phyloP scores from a whole-genome alignment of 495 filamentous ascomycete genomes.

The Haplographium delicatum region DNA sequence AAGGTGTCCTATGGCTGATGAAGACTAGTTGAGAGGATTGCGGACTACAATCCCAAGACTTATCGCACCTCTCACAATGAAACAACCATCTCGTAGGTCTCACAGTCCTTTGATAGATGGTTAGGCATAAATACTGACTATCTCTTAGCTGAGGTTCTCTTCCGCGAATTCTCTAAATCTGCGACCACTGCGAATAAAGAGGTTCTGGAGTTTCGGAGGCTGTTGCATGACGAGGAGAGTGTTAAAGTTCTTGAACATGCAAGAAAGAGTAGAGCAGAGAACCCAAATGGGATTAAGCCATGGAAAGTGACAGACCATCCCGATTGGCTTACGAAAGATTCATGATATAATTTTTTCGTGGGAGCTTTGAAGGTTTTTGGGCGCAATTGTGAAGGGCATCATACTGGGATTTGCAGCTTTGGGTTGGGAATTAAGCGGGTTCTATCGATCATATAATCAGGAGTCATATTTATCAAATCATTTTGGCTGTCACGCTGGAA shows the following conservation, averaged over 20 bases:
- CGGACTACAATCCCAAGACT: conserved; percentile 42
- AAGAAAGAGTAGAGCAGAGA: conserved; percentile 37
- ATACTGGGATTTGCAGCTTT: too few relatives aligned
- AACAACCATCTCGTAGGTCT: conserved; percentile 34
- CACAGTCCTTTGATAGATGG: background rate
- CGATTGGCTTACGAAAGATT: conserved; percentile 36
- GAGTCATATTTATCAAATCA: too few relatives aligned
- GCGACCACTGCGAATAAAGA: conserved; percentile 34
- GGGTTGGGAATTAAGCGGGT: too few relatives aligned
- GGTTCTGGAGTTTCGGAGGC: conserved; percentile 36
- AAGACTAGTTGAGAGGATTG: conserved; percentile 34
- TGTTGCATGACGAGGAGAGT: conserved; percentile 35
- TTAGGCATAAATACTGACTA: background rate
- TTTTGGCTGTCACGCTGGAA: too few relatives aligned
- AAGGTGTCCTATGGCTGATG: conserved; percentile 1
- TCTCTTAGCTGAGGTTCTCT: conserved; percentile 34
- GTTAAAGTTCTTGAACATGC: conserved; percentile 37
- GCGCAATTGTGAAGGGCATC: too few relatives aligned
- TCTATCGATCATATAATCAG: too few relatives aligned
- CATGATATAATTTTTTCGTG: too few relatives aligned
- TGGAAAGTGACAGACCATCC: conserved; percentile 46
- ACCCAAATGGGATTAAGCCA: conserved; percentile 42
- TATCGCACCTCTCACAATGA: conserved; percentile 34
- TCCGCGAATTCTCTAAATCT: conserved; percentile 33
- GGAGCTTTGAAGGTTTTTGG: too few relatives aligned